Evolutionary conservation across 1,284 basidiomycete genomes (phyloP).

Genomic region (Heterobasidion irregulare): DNA sequence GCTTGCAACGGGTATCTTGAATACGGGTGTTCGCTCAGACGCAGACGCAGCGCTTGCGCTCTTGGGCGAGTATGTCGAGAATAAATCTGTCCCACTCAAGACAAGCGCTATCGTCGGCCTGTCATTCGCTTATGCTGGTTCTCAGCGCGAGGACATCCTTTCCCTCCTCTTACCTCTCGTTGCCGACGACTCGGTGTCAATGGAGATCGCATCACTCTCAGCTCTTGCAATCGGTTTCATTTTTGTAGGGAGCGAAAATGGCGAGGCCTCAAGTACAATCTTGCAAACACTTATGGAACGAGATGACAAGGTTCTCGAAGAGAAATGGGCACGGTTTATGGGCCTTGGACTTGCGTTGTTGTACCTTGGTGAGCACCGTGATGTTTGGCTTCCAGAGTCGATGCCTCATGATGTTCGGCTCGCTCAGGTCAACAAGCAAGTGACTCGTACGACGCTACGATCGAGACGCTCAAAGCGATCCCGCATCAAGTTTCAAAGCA

Average conservation of each 20-base stretch:
- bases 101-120: slow-evolving; percentile 87
- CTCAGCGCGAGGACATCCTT: slow-evolving; percentile 85
- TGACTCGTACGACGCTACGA: slow-evolving; percentile 92
- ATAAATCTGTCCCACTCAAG: slow-evolving; percentile 79
- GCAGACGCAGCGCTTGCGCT: slow-evolving; percentile 92
- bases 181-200: slow-evolving; percentile 74
- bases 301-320: slow-evolving; percentile 68
- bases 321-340: slow-evolving; percentile 94
- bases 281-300: slow-evolving; percentile 91
- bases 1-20: slow-evolving; percentile 91
- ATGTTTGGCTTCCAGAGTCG: neutral
- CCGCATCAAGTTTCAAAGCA: slow-evolving; percentile 91
- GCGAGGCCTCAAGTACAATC: slow-evolving; percentile 87
- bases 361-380: slow-evolving; percentile 68
- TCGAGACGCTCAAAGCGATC: slow-evolving; percentile 93
- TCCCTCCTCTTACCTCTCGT: slow-evolving; percentile 72
- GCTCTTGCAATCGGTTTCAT: slow-evolving; percentile 91
- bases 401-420: neutral
- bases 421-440: slow-evolving; percentile 42
- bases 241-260: slow-evolving; percentile 93
- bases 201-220: slow-evolving; percentile 86
- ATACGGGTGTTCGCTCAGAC: slow-evolving; percentile 86
- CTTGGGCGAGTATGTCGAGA: slow-evolving; percentile 87
- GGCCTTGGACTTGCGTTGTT: slow-evolving; percentile 86
- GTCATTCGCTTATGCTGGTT: slow-evolving; percentile 92